Conservation (phyloP, 805 yeast genomes). For the Nakazawaea populi region DNA sequence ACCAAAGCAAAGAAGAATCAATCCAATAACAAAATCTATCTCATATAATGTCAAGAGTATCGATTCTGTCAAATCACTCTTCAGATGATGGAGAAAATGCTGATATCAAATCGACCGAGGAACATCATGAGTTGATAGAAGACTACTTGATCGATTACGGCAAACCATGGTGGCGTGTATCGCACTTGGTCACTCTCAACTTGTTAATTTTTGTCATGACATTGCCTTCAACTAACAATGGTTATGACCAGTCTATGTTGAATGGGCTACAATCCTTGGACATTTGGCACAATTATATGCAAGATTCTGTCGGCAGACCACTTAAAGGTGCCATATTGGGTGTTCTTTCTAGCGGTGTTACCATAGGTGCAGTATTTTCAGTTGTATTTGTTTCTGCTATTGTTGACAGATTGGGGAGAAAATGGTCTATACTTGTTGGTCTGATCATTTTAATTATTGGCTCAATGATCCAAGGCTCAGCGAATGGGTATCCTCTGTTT, state of each 20-base stretch:
- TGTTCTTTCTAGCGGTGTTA: constrained; percentile 29
- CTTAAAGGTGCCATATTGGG: constrained; percentile 27
- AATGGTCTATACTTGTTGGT: constrained; percentile 45
- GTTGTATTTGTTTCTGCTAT: constrained; percentile 18
- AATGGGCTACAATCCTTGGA: constrained; percentile 38
- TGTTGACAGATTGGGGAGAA: constrained; percentile 36
- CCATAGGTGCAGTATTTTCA: constrained; percentile 30
- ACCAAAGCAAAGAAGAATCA: too few relatives aligned
- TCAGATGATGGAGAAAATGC: not conserved
- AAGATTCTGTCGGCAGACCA: constrained; percentile 18
- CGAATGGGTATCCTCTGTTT: constrained; percentile 27
- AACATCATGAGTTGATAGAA: not conserved
- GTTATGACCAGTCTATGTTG: constrained; percentile 41
- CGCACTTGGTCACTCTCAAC: constrained; percentile 30
- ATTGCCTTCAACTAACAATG: constrained; percentile 40
- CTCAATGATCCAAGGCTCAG: constrained; percentile 44
- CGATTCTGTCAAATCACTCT: not conserved
- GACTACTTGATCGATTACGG: constrained; percentile 17
- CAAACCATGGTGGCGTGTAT: constrained; percentile 28
- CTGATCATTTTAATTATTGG: constrained; percentile 48
- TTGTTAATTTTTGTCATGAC: constrained; percentile 31
- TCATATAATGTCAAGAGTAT: too few relatives aligned
- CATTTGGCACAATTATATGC: constrained; percentile 30
- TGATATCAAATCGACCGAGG: not conserved
- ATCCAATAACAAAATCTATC: too few relatives aligned